Percentiles rank a stretch among this genome's conserved stretches.
Evolutionary conservation across 768 basidiomycete species (phyloP).

Genomic region (Termitomyces sp.): DNA sequence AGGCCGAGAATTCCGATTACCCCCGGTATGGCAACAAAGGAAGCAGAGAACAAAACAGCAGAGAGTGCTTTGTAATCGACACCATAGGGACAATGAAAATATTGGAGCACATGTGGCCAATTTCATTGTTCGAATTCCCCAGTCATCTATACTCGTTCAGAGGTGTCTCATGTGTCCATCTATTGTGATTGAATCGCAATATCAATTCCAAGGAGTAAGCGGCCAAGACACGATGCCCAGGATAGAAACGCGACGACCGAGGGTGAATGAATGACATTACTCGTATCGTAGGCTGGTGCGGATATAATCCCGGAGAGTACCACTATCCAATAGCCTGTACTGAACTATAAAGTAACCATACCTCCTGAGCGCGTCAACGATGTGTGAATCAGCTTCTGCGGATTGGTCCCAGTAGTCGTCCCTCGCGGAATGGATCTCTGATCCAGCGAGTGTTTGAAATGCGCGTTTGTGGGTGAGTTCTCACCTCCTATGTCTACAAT

Average conservation of each 20-base stretch:
- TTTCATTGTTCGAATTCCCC: background rate
- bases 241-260: background rate
- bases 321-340: background rate
- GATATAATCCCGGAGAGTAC: background rate
- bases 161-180: background rate
- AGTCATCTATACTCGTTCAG: background rate
- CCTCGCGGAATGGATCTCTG: background rate
- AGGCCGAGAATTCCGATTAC: too few relatives aligned
- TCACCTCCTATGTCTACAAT: background rate
- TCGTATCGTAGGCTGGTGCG: background rate
- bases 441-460: background rate
- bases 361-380: background rate
- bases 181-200: background rate
- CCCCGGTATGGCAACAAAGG: background rate
- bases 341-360: too few relatives aligned
- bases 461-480: background rate
- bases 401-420: background rate
- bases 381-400: background rate
- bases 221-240: background rate
- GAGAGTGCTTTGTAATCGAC: background rate
- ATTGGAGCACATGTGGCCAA: background rate
- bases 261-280: background rate
- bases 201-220: background rate
- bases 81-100: background rate
- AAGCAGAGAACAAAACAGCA: background rate